These are phyloP conservation scores for Carpinus fangiana DNA, from an alignment of 306 rosid species.

Conservation along the genomic window DNA sequence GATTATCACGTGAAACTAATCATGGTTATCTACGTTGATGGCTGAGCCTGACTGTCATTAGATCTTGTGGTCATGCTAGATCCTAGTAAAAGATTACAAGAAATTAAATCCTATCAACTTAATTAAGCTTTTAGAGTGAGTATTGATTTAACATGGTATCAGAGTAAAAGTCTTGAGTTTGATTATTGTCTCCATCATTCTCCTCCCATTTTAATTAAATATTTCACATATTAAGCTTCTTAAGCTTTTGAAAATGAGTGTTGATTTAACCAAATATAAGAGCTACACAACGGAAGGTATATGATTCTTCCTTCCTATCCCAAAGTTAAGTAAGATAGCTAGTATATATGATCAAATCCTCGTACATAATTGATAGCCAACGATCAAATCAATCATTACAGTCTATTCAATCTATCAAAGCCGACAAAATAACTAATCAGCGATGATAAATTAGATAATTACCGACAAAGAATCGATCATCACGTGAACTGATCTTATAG, in stretches of 20 bases:
- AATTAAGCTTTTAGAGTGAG: too few relatives aligned
- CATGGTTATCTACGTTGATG: constrained; percentile 5
- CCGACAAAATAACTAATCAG: background rate
- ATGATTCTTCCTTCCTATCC: too few relatives aligned
- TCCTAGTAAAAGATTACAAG: background rate
- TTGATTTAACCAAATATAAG: too few relatives aligned
- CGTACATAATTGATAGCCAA: background rate
- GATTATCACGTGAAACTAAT: constrained; percentile 8
- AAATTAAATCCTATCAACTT: too few relatives aligned
- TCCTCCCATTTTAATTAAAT: too few relatives aligned
- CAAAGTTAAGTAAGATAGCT: background rate
- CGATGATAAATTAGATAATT: background rate
- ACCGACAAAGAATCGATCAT: background rate
- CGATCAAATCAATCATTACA: background rate
- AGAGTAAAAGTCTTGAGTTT: too few relatives aligned
- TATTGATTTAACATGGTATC: too few relatives aligned
- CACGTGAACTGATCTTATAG: constrained; percentile 14
- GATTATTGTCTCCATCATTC: too few relatives aligned
- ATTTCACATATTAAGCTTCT: too few relatives aligned
- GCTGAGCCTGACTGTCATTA: constrained; percentile 25
- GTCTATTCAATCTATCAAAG: background rate
- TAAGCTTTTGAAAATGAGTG: too few relatives aligned
- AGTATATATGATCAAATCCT: constrained; percentile 3
- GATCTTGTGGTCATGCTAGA: constrained; percentile 12
- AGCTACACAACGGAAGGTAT: too few relatives aligned